phyloP scores from a whole-genome alignment of 2,329 filamentous ascomycete genomes.

The Aspergillus pseudotamarii region DNA sequence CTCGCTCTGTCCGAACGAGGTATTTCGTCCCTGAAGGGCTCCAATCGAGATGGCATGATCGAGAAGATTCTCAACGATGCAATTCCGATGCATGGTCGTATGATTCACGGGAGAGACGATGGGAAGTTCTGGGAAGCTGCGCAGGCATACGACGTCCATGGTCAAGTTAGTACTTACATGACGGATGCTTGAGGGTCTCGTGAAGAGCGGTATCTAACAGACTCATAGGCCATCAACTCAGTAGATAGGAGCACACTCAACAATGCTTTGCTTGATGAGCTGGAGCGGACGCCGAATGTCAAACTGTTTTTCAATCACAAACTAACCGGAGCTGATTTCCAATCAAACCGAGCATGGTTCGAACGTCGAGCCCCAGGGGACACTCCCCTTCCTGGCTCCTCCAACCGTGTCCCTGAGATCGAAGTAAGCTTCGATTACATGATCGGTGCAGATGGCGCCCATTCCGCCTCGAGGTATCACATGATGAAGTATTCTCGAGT shows the following conservation, averaged over 20 bases:
- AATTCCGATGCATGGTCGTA: conserved; percentile 92
- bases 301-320: conserved; percentile 93
- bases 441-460: conserved; percentile 92
- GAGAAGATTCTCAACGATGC: conserved; percentile 74
- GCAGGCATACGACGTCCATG: conserved; percentile 90
- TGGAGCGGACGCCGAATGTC: conserved; percentile 85
- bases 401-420: conserved; percentile 66
- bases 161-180: conserved; percentile 62
- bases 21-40: conserved; percentile 79
- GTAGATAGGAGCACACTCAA: conserved; percentile 85
- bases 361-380: conserved; percentile 56
- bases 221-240: conserved; percentile 72
- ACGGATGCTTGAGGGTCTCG: conserved; percentile 1
- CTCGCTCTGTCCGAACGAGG: conserved; percentile 91
- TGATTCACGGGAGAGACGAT: conserved; percentile 79
- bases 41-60: conserved; percentile 68
- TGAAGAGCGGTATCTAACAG: conserved; percentile 6
- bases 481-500: conserved; percentile 94
- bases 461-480: conserved; percentile 87
- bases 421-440: conserved; percentile 88
- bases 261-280: conserved; percentile 76
- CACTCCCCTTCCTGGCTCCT: conserved; percentile 32
- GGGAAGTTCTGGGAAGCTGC: conserved; percentile 73
- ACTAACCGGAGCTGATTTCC: conserved; percentile 85
- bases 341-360: conserved; percentile 80